These are phyloP conservation scores for Salicornia ramosissima DNA, from an alignment of 148 eudicot species.

Conservation along the genomic window DNA sequence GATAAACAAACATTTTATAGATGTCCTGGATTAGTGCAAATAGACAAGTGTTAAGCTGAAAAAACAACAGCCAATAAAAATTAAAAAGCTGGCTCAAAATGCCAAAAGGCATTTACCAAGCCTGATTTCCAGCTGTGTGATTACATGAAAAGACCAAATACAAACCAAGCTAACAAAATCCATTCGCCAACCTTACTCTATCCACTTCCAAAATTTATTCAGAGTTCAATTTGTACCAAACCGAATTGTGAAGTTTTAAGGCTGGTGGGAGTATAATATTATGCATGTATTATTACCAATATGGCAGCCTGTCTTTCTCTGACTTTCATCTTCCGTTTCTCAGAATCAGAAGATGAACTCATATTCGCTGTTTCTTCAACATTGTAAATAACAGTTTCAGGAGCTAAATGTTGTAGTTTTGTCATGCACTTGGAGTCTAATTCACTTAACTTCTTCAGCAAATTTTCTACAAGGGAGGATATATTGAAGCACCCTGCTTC, in stretches of 20 bases:
- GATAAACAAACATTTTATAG: no score
- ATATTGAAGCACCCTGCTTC: constrained; percentile 68
- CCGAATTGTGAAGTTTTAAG: background rate
- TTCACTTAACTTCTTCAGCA: constrained; percentile 72
- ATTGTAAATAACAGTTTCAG: constrained; percentile 56
- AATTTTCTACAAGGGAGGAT: constrained; percentile 53
- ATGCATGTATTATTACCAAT: constrained; percentile 45
- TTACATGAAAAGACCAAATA: no score
- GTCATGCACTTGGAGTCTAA: constrained; percentile 58
- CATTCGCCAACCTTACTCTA: no score
- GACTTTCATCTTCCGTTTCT: constrained; percentile 88
- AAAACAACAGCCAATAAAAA: no score
- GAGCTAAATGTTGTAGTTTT: constrained; percentile 60
- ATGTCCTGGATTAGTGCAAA: no score
- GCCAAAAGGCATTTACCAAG: no score
- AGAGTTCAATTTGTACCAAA: background rate
- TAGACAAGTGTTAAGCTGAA: no score
- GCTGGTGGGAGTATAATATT: background rate
- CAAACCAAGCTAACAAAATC: no score
- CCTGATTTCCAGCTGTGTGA: no score
- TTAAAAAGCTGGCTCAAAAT: no score
- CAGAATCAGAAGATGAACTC: constrained; percentile 44
- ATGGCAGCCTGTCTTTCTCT: constrained; percentile 93
- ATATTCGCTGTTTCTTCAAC: constrained; percentile 24
- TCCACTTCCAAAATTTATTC: no score